Conservation (phyloP, 2,329 filamentous ascomycete genomes). For the Penicillium brasilianum region DNA sequence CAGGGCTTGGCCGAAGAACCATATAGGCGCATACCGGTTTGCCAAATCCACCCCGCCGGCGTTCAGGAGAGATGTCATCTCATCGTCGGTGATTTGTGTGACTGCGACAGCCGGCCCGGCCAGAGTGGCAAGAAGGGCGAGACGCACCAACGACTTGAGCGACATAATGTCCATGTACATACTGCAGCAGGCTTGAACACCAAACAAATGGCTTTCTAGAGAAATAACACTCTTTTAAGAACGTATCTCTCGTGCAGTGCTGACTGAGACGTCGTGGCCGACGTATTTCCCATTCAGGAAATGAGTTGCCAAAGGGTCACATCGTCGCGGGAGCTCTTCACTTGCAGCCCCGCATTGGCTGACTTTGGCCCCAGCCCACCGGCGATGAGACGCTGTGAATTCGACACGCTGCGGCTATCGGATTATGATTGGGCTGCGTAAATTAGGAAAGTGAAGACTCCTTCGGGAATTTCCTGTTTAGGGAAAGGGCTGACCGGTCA, state of each 20-base stretch:
- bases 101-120: constrained; percentile 27
- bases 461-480: not conserved
- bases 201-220: not conserved
- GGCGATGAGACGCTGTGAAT: not conserved
- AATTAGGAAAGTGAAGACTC: not conserved
- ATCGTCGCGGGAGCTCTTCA: constrained; percentile 10
- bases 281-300: constrained; percentile 17
- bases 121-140: constrained; percentile 16
- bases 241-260: not conserved
- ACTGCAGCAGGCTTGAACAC: not conserved
- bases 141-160: constrained; percentile 8
- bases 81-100: constrained; percentile 36
- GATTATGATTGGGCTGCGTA: constrained; percentile 1
- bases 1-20: constrained; percentile 39
- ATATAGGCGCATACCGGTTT: constrained; percentile 37
- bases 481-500: not conserved
- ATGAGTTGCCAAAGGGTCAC: constrained; percentile 24
- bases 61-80: constrained; percentile 51
- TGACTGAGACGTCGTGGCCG: not conserved
- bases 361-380: not conserved
- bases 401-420: not conserved
- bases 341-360: not conserved
- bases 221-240: not conserved
- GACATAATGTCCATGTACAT: constrained; percentile 6
- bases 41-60: constrained; percentile 37